Evolutionary conservation across 345 rosid species (phyloP), one percentile per base, ranked within the genome.

Genomic region (Iberis pinnata): DNA sequence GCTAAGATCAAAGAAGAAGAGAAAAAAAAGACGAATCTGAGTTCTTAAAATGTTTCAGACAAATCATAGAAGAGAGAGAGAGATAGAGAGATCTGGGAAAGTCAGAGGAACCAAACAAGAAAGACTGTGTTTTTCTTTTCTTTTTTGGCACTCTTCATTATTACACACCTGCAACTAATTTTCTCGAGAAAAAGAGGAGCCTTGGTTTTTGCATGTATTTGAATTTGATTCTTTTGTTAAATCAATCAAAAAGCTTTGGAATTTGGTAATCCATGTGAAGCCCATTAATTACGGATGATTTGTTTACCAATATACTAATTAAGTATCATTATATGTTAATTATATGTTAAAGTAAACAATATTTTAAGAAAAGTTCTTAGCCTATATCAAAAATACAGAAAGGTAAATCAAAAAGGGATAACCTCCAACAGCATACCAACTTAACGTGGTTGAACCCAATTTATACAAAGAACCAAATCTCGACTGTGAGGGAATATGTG

Each of bases 31-130:
- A 53, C 29, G 45, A 52, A 36, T 62, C 38, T 63, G 18, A 43
- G 38, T 35, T 53, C 60, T 45, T 43, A 10, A 18, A 43, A 44
- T 36, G 54, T 36, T 45, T 44, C 40, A 63, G 53, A 63, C 53
- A 36, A 45, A 19, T 43, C 31, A 16, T 19, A 22, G 18, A 47
- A 43, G 6, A 43, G 45, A 33, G 32, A 33, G 24, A 60, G 39
- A 62, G 24, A 36, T n/a, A n/a, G n/a, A n/a, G n/a, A n/a, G 24
- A 44, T 20, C 25, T 24, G 29, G 19, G 31, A 36, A 53, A 63
- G 54, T 45, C 60, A 63, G 48, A 46, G 68, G 61, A 46, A 54
- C 61, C 60, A 63, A 54, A 54, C 48, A 54, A 46, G 47, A 46
- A 54, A 53, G 48, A n/a, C n/a, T n/a, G n/a, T n/a, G n/a, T n/a